A percentile compares a stretch with the other conserved stretches of the same genome.
Conservation (phyloP, 2,329 filamentous ascomycete genomes). For the Ophiostoma tasmaniense region DNA sequence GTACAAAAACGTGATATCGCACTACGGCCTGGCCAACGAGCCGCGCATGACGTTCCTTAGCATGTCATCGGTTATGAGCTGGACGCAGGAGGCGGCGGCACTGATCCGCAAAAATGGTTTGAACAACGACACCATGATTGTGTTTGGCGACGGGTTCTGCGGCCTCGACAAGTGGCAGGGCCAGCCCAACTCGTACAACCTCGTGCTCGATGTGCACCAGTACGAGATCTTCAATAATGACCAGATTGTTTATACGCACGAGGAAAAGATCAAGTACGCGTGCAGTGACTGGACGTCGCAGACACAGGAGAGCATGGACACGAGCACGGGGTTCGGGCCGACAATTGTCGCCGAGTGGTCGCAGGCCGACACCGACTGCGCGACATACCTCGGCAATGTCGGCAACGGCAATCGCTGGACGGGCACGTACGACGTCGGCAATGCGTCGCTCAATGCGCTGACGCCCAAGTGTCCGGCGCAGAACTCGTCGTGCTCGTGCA, state of each 20-base stretch:
- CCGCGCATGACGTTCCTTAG: constrained; percentile 74
- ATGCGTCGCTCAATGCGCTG: constrained; percentile 51
- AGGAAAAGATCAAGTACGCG: constrained; percentile 76
- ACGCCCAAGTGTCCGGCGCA: constrained; percentile 66
- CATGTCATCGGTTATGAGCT: constrained; percentile 58
- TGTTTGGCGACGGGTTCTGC: constrained; percentile 93
- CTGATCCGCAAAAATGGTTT: constrained; percentile 71
- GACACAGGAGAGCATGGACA: constrained; percentile 62
- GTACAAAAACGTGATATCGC: constrained; percentile 82
- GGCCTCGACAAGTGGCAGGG: constrained; percentile 87
- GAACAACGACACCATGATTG: constrained; percentile 52
- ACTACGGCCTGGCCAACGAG: constrained; percentile 94
- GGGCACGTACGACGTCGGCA: constrained; percentile 68
- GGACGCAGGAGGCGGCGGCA: constrained; percentile 67
- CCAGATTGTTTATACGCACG: constrained; percentile 74
- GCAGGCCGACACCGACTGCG: constrained; percentile 94
- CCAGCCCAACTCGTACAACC: constrained; percentile 59
- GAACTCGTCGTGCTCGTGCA: constrained; percentile 61
- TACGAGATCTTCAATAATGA: constrained; percentile 96
- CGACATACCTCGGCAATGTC: constrained; percentile 79
- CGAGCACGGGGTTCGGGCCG: constrained; percentile 73
- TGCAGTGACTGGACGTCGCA: constrained; percentile 82
- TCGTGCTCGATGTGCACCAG: constrained; percentile 94
- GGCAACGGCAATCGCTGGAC: constrained; percentile 84
- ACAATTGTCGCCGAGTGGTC: constrained; percentile 96